Evolutionary conservation across 1,284 basidiomycete genomes (phyloP), one percentile per base, ranked within the genome.

Genomic region (Melampsora americana): DNA sequence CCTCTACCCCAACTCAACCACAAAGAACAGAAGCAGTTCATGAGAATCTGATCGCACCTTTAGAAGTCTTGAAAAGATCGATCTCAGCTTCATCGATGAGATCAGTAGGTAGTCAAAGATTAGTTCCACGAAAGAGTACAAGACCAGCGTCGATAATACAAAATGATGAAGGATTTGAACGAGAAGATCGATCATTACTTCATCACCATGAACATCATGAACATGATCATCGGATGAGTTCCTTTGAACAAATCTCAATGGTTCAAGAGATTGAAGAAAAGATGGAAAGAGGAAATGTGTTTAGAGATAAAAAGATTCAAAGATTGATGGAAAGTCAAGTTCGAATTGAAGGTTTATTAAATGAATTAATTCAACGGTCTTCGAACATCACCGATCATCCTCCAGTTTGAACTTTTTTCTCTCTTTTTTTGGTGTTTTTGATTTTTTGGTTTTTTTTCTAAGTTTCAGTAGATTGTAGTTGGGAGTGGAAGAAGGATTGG

Each of bases 111-210:
- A 23, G 1, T 62, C 46, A n/a, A 48, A 56, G 14, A 35, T 70
- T n/a, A 62, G 56, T 1, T 32, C 46, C 4, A 65, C 53, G n/a
- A 12, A n/a, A 20, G 20, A 56, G 53, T 28, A 56, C 53, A 28
- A 74, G 66, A 56, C 71, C 71, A 14, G 71, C 71, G 6, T 74
- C 71, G 16, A 74, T 74, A 30, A 74, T 74, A 23, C 71, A 74
- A 44, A 64, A 74, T 32, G 71, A 66, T 35, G 71, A 74, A 32
- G 62, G 46, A 30, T 26, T 64, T 4, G 60, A 32, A 16, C 53
- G 50, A 39, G 35, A 61, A 12, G 30, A 48, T 48, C 28, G 59
- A 11, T 28, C 23, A 4, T n/a, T 32, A 23, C 32, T 20, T 1
- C 50, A 30, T 1, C 35, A 28, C 20, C 6, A 12, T 20, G 18